These are phyloP conservation scores for Mortierella sp. DNA, from an alignment of 371 early-diverging fungal genomes.

Conservation along the genomic window DNA sequence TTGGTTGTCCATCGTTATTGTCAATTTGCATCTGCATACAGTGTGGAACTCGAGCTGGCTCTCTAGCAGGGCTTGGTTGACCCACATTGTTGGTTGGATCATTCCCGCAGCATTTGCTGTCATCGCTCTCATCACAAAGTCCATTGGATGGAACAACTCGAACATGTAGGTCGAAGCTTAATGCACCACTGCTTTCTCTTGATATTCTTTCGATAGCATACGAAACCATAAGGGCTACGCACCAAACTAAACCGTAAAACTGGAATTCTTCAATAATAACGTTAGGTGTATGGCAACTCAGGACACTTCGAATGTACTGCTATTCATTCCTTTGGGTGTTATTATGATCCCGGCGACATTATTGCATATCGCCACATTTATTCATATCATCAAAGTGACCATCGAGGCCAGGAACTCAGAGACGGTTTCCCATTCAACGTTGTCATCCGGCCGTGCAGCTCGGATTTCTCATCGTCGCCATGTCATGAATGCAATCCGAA, in stretches of 20 bases:
- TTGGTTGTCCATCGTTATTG: slow-evolving; percentile 71
- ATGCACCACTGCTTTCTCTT: too few relatives aligned
- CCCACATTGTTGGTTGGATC: slow-evolving; percentile 70
- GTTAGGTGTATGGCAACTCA: slow-evolving; percentile 63
- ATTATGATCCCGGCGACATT: slow-evolving; percentile 66
- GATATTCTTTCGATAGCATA: too few relatives aligned
- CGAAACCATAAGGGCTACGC: too few relatives aligned
- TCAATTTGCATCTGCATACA: slow-evolving; percentile 73
- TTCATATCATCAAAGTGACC: slow-evolving; percentile 63
- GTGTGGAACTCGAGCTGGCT: slow-evolving; percentile 74
- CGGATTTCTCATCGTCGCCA: slow-evolving; percentile 64
- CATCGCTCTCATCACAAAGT: slow-evolving; percentile 57
- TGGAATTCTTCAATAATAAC: too few relatives aligned
- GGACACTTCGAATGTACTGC: slow-evolving; percentile 59
- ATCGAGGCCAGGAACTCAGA: slow-evolving; percentile 64
- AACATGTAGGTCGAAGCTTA: slow-evolving; percentile 32
- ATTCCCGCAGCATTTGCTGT: slow-evolving; percentile 66
- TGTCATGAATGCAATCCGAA: slow-evolving; percentile 68
- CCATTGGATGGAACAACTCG: slow-evolving; percentile 51
- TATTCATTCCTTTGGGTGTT: slow-evolving; percentile 72
- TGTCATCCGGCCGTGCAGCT: slow-evolving; percentile 51
- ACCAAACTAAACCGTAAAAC: too few relatives aligned
- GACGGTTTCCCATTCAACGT: slow-evolving; percentile 47
- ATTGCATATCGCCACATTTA: slow-evolving; percentile 68
- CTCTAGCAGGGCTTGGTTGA: slow-evolving; percentile 60